These are phyloP conservation scores for Candolleomyces aberdarensis DNA, from an alignment of 768 basidiomycete genomes.

Conservation along the genomic window DNA sequence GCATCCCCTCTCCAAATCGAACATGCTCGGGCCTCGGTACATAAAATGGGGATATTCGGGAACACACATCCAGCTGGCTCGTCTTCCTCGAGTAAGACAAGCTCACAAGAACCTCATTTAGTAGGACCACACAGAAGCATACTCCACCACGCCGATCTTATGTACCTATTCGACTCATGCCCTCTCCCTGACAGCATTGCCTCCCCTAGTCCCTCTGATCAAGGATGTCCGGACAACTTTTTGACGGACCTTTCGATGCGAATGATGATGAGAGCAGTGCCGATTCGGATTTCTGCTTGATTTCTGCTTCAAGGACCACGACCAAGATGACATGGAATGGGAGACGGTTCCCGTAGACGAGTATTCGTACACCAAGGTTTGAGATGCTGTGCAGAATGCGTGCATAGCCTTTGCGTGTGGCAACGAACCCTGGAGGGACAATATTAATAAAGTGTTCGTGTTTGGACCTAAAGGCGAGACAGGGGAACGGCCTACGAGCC, in stretches of 20 bases:
- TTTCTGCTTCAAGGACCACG: constrained; percentile 6
- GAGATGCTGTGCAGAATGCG: constrained; percentile 66
- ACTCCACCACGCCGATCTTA: constrained; percentile 70
- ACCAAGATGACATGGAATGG: constrained; percentile 40
- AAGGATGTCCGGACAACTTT: constrained; percentile 10
- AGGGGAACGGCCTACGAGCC: constrained; percentile 61
- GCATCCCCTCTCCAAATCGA: too few relatives aligned
- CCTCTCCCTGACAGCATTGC: constrained; percentile 49
- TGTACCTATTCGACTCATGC: constrained; percentile 78
- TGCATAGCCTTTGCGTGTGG: constrained; percentile 79
- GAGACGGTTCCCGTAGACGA: constrained; percentile 58
- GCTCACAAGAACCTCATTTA: too few relatives aligned
- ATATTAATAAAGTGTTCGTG: constrained; percentile 71
- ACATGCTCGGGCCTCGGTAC: too few relatives aligned
- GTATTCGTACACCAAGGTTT: constrained; percentile 62
- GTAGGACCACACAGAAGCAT: constrained; percentile 57
- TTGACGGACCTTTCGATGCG: constrained; percentile 32
- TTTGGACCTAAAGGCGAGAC: constrained; percentile 83
- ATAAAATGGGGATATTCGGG: too few relatives aligned
- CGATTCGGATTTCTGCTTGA: background rate
- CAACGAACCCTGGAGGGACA: constrained; percentile 66
- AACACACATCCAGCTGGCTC: too few relatives aligned
- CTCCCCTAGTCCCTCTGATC: constrained; percentile 6
- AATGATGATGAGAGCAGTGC: constrained; percentile 15
- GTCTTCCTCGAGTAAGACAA: too few relatives aligned